Conservation (phyloP, 148 eudicot species). For the Pouteria glomerata region DNA sequence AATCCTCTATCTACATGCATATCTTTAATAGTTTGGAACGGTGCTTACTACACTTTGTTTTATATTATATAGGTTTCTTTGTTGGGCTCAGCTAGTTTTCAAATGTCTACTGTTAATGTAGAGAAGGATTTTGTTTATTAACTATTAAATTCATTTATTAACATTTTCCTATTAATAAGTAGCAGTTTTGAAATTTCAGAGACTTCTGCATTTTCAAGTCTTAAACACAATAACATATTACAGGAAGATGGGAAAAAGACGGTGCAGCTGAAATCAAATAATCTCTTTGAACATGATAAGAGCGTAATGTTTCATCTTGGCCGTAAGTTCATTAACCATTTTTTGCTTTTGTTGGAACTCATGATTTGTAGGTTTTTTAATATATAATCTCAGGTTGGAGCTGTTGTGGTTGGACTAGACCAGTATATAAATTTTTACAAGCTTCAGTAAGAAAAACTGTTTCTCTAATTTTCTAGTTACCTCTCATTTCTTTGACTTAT, state of each 20-base stretch:
- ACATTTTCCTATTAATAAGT: neutral
- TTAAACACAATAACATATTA: constrained; percentile 11
- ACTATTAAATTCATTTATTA: neutral
- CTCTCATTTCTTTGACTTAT: neutral
- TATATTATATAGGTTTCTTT: neutral
- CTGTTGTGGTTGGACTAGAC: constrained; percentile 94
- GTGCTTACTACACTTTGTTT: neutral
- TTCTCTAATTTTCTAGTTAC: neutral
- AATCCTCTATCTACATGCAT: neutral
- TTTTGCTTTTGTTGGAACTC: constrained; percentile 2
- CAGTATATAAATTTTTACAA: constrained; percentile 77
- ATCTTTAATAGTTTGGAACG: neutral
- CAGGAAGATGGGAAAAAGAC: constrained; percentile 77
- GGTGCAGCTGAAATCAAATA: constrained; percentile 43
- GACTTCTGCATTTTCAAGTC: neutral
- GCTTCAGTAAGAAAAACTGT: constrained; percentile 58
- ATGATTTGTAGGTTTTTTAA: neutral
- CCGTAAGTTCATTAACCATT: neutral
- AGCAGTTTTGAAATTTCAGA: neutral
- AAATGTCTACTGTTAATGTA: neutral
- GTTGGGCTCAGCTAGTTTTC: neutral
- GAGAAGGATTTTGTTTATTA: neutral
- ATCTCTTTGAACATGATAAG: constrained; percentile 68
- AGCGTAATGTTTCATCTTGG: constrained; percentile 48
- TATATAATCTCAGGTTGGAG: constrained; percentile 64